Base-by-base conservation (phyloP, 2,329 filamentous ascomycete genomes). In the Aspergillus novofumigatus region DNA sequence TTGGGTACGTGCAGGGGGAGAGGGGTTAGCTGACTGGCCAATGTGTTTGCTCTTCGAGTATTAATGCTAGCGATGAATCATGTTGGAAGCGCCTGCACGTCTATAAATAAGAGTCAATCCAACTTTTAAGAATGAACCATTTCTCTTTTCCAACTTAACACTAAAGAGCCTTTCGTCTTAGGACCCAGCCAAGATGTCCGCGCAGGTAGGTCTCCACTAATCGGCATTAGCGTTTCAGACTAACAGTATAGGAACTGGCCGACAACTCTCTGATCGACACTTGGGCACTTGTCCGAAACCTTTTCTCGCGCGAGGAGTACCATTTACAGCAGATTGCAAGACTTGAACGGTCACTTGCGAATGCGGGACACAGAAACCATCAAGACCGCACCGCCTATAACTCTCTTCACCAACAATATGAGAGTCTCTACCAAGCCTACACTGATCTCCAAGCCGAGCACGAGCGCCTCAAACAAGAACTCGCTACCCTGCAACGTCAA, bases 291-390 rank as follows among this genome's bases (percentile, higher is more conserved):
- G 42, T 58, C 7, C 49, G 52, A 3, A 29, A 42, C 21, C 29
- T 58, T 4, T 54, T 58, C 28, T 8, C 52, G 20, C 56, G 52
- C 23, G 56, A 58, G 49, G 28, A 55, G 10, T 35, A 52, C 35
- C 48, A 54, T 25, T 25, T 58, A 45, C 21, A 58, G 21, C 49
- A 58, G 6, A 54, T 58, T 35, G 11, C 52, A 32, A 49, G 49
- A 50, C 56, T 58, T 26, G 56, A 58, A 44, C 29, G 38, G 9
- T 51, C 52, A 25, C 52, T 58, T 14, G 42, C 52, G 10, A 55
- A 32, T 32, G 48, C 56, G 7, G 55, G 56, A 23, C 17, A 6
- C 26, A 25, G 45, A 14, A 54, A 54, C 32, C 49, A 58, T 32
- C 10, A 52, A 17, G 41, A 58, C 21, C 48, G 52, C 2, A 26